These are phyloP conservation scores for Paecilomyces sp. DNA, from an alignment of 2,329 filamentous ascomycete species.

Conservation along the genomic window DNA sequence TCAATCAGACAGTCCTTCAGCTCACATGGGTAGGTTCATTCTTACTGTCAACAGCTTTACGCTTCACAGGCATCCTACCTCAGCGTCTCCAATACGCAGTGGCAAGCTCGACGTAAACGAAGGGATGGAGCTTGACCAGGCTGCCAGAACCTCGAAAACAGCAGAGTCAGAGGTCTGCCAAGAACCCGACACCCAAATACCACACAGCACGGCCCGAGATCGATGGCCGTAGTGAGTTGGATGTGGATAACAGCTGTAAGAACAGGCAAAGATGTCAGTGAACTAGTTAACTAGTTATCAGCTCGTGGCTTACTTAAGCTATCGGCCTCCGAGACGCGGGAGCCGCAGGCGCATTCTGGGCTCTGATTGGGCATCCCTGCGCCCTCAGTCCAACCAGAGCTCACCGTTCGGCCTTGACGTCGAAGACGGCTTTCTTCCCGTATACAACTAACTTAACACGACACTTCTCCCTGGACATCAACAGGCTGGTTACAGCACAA, in stretches of 20 bases:
- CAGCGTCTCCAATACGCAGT: background rate
- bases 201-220: background rate
- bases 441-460: constrained; percentile 2
- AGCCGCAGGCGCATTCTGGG: constrained; percentile 17
- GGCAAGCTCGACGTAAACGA: background rate
- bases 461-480: background rate
- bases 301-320: background rate
- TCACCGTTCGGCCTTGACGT: constrained; percentile 11
- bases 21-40: constrained; percentile 3
- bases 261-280: background rate
- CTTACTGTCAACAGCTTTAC: constrained; percentile 33
- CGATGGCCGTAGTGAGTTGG: background rate
- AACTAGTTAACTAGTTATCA: background rate
- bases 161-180: background rate
- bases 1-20: constrained; percentile 19
- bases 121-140: constrained; percentile 8
- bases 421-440: constrained; percentile 7
- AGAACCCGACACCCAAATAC: background rate
- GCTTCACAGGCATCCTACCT: constrained; percentile 59
- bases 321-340: background rate
- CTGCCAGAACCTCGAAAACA: constrained; percentile 15
- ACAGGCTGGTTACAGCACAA: constrained; percentile 13
- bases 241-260: background rate
- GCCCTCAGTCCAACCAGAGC: background rate
- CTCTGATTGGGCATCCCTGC: constrained; percentile 6